Evolutionary conservation across 2,329 filamentous ascomycete species (phyloP).

Genomic region (Exophiala dermatitidis): DNA sequence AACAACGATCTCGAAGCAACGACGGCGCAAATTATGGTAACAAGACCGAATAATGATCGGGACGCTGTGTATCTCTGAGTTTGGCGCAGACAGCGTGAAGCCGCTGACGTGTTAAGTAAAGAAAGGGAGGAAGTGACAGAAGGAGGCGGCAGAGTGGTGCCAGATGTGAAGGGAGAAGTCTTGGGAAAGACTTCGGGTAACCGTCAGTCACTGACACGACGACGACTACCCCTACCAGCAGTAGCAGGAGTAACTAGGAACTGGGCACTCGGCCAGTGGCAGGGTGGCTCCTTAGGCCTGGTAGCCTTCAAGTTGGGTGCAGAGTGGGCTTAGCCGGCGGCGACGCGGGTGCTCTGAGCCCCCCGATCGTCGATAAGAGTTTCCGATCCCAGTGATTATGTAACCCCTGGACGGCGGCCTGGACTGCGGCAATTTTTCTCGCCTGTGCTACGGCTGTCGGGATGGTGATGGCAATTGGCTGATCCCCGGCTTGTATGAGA

Average conservation of each 20-base stretch:
- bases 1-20: constrained; percentile 1
- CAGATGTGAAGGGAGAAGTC: background rate
- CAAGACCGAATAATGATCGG: background rate
- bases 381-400: constrained; percentile 4
- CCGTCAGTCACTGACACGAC: background rate
- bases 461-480: too few species aligned
- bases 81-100: background rate
- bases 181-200: background rate
- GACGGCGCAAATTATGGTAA: background rate
- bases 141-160: constrained; percentile 10
- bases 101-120: background rate
- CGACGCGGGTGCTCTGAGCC: background rate
- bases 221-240: background rate
- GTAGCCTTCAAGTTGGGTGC: too few species aligned
- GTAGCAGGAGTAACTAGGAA: background rate
- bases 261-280: too few species aligned
- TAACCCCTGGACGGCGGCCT: background rate
- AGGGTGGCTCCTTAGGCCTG: too few species aligned
- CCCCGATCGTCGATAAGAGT: constrained; percentile 2
- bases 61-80: background rate
- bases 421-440: constrained; percentile 6
- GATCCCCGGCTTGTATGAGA: too few species aligned
- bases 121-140: background rate
- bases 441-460: background rate
- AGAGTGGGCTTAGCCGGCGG: too few species aligned